Base-by-base conservation (phyloP, 2,329 filamentous ascomycete species). In the Penicillium sp. region DNA sequence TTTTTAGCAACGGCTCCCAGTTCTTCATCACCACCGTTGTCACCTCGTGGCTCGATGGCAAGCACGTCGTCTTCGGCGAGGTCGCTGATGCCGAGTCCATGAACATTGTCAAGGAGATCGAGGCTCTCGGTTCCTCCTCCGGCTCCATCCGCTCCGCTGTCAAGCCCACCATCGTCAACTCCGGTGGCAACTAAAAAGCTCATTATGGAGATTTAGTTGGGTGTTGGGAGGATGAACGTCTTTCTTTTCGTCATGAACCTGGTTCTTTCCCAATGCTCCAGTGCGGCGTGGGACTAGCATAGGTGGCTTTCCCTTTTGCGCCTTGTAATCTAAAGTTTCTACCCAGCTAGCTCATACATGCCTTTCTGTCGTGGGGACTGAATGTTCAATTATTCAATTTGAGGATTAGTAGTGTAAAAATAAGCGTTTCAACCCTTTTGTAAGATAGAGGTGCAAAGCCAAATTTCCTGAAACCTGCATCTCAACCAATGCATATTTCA, bases 1-100 rank as follows among this genome's bases (percentile, higher is more conserved):
- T 49, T 48, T 63, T 46, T 56, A 69, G 84, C 77, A 89, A 89
- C 78, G 86, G 86, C 73, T 89, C 86, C 59, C 86, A 89, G 76
- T 89, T 89, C 81, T 89, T 89, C 81, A 81, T 89, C 78, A 89
- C 86, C 75, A 88, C 86, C 70, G 84, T 86, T 70, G 80, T 84
- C 65, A 88, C 86, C 72, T 80, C 78, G 61, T 88, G 85, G 85
- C 81, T 88, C 70, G 84, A 88, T 73, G 84, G 84, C 73, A 86
- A 86, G 79, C 86, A 88, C 80, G 86, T 88, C 73, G 86, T 88
- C 75, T 88, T 88, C 75, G 86, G 86, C 71, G 77, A 84, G 73
- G 84, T 88, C 62, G 81, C 81, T 63, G 84, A 86, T 60, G 69
- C 71, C 6, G 76, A 78, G 47, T 85, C 81, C 67, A 78, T 82